Evolutionary conservation across 352 stramenopile genomes (phyloP), one percentile per base, ranked within the genome.

Genomic region (Globisporangium echinulatum): DNA sequence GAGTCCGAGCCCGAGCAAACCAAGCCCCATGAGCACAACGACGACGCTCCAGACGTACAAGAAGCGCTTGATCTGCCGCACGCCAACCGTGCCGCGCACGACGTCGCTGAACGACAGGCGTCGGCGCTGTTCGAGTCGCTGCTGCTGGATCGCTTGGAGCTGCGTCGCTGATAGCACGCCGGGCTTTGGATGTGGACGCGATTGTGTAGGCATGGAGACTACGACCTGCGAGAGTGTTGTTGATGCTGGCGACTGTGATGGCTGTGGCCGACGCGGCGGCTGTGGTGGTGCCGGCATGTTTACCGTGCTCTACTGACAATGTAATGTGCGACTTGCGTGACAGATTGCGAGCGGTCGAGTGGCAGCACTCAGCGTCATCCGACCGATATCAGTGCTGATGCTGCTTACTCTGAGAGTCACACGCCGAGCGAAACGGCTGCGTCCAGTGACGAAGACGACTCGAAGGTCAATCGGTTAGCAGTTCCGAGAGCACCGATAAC

Each of bases 31-130:
- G 11, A 85, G 52, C 47, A 77, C 83, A 17, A 81, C 69, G 37
- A 84, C 46, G 19, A 85, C 68, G 0, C 69, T 77, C 74, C 79
- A 88, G 5, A 62, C 67, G 51, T 90, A 90, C 39, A 88, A 59
- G 13, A 77, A 76, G 1, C 61, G 51, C 55, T 87, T 75, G 14
- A 77, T 66, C 0, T 70, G 40, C 2, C 61, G 65, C 9, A 65
- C 64, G 15, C 66, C 79, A 7, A 68, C 56, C 10, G 69, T 67
- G 4, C 64, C 69, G 5, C 56, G 69, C 7, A 80, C 62, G 6
- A 80, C 62, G 42, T 77, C 67, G 17, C 71, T 76, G 42, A 70
- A 80, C 14, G 70, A 75, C 9, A 60, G 64, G 11, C 68, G 71
- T 5, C 69, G 63, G 8, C 48, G 64, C 59, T 69, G 71, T 7